Evolutionary conservation across 2,329 filamentous ascomycete genomes (phyloP).

Genomic region (Akanthomyces dipterigenus): DNA sequence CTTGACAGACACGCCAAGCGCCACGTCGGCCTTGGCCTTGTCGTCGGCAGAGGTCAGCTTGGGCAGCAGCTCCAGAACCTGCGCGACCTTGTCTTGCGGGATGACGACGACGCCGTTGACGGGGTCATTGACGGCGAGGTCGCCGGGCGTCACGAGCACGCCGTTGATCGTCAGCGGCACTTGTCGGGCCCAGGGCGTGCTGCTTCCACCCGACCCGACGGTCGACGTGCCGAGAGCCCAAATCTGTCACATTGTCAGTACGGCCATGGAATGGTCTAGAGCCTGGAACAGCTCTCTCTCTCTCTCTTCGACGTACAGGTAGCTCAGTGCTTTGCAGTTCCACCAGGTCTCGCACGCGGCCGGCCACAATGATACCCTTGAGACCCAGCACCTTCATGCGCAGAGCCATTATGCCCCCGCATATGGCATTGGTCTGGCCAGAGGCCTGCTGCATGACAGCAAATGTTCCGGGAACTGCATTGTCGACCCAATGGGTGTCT

Average conservation of each 20-base stretch:
- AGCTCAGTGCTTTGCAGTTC: constrained; percentile 50
- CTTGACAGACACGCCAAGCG: constrained; percentile 52
- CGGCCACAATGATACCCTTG: constrained; percentile 58
- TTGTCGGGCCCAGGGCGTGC: constrained; percentile 48
- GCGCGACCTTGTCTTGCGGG: constrained; percentile 51
- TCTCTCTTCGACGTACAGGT: constrained; percentile 42
- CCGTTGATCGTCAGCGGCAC: constrained; percentile 38
- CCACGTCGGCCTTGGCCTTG: constrained; percentile 58
- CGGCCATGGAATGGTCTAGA: background rate
- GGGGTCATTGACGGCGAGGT: constrained; percentile 64
- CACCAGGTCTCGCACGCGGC: constrained; percentile 58
- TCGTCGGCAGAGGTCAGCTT: constrained; percentile 44
- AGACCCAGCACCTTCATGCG: constrained; percentile 58
- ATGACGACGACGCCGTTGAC: constrained; percentile 65
- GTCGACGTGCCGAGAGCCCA: constrained; percentile 52
- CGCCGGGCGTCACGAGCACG: constrained; percentile 44
- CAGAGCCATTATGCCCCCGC: constrained; percentile 71
- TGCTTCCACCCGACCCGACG: constrained; percentile 50
- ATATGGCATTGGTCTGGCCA: constrained; percentile 60
- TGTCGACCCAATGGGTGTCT: constrained; percentile 62
- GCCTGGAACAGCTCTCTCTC: too few species aligned
- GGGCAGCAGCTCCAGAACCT: constrained; percentile 56
- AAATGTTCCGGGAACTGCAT: constrained; percentile 51
- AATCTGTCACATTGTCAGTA: constrained; percentile 30
- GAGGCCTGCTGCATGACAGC: constrained; percentile 60